phyloP scores from a whole-genome alignment of 2,329 filamentous ascomycete genomes.

The Endoconidiophora polonica region DNA sequence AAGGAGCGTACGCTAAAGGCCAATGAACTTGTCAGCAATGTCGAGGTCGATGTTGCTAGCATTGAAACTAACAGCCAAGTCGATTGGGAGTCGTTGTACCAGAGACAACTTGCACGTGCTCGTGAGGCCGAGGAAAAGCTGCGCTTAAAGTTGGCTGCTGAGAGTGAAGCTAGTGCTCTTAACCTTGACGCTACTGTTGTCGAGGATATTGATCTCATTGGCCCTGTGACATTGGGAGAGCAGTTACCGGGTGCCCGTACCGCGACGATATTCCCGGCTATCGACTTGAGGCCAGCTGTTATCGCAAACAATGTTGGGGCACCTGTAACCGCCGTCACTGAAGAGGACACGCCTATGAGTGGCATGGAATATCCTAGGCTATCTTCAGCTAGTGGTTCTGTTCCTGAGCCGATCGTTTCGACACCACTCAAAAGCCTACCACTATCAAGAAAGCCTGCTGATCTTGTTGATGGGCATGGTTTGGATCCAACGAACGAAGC shows the following conservation, averaged over 20 bases:
- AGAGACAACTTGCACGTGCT: conserved; percentile 50
- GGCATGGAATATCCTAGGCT: conserved; percentile 33
- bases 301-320: conserved; percentile 29
- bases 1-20: conserved; percentile 69
- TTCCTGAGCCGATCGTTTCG: not conserved
- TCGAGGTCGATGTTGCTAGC: conserved; percentile 76
- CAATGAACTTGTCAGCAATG: conserved; percentile 81
- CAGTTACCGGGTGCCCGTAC: conserved; percentile 38
- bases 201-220: conserved; percentile 35
- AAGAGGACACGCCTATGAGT: conserved; percentile 45
- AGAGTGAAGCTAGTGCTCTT: not conserved
- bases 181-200: not conserved
- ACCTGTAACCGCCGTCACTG: conserved; percentile 35
- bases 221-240: conserved; percentile 46
- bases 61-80: conserved; percentile 52
- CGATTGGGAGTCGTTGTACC: conserved; percentile 71
- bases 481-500: conserved; percentile 61
- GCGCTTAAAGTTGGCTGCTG: conserved; percentile 35
- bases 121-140: conserved; percentile 42
- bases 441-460: conserved; percentile 46
- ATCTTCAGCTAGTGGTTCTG: conserved; percentile 11
- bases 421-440: conserved; percentile 30
- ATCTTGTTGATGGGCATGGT: conserved; percentile 41
- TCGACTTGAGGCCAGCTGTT: conserved; percentile 36
- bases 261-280: conserved; percentile 37